Percentiles rank a stretch among this genome's conserved stretches.
These are phyloP conservation scores for Pseudocercospora musae DNA, from an alignment of 2,329 filamentous ascomycete species.

Conservation along the genomic window DNA sequence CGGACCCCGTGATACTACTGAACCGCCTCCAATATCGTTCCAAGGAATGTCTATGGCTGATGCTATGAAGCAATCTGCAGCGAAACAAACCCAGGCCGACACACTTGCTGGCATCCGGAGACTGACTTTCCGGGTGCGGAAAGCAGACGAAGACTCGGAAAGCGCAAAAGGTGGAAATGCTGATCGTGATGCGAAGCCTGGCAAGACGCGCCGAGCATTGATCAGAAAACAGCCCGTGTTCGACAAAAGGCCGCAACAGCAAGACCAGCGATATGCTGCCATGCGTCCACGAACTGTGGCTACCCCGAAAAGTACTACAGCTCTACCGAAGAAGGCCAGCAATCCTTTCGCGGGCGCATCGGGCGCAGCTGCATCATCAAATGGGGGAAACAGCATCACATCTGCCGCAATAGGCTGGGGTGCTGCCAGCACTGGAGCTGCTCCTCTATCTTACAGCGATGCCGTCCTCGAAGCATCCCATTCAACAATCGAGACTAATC, in stretches of 20 bases:
- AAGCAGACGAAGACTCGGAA: neutral
- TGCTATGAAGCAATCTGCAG: neutral
- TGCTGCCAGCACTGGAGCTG: conserved; percentile 6
- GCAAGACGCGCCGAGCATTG: neutral
- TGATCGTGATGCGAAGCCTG: neutral
- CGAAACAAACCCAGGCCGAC: neutral
- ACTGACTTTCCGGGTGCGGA: neutral
- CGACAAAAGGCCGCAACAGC: neutral
- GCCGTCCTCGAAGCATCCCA: neutral
- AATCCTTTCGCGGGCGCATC: conserved; percentile 5
- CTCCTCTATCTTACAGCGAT: conserved; percentile 10
- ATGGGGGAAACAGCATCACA: neutral
- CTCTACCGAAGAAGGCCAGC: neutral
- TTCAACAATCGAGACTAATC: neutral
- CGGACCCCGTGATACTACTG: neutral
- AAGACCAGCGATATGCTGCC: neutral
- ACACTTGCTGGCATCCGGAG: neutral
- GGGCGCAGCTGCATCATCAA: neutral
- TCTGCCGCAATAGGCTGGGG: conserved; percentile 9
- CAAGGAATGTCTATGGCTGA: neutral
- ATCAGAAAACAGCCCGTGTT: neutral
- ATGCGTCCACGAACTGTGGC: neutral
- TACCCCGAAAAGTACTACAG: neutral
- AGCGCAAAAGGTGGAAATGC: neutral
- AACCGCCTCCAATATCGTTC: neutral